These are phyloP conservation scores for Yamadazyma trypodendri DNA, from an alignment of 1,139 yeast species.

Conservation along the genomic window DNA sequence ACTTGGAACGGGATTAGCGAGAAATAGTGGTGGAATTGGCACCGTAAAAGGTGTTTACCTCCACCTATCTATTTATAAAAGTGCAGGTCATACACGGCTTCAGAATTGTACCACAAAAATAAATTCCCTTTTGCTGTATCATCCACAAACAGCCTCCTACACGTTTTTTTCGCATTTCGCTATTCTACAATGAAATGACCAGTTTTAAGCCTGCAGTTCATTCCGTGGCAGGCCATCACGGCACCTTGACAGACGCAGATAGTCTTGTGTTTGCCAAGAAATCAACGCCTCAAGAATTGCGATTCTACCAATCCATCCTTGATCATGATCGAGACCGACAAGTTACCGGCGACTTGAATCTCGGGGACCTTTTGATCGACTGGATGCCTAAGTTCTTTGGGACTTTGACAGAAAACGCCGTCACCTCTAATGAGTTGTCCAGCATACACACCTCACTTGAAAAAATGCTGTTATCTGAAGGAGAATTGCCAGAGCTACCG, in stretches of 20 bases:
- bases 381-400: slow-evolving; percentile 55
- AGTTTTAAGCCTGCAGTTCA: slow-evolving; percentile 17
- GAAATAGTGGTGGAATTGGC: not conserved
- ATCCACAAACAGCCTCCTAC: no score
- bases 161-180: no score
- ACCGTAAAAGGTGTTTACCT: no score
- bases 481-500: slow-evolving; percentile 6
- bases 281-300: slow-evolving; percentile 60
- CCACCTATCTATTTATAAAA: no score
- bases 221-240: slow-evolving; percentile 91
- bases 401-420: slow-evolving; percentile 31
- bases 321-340: slow-evolving; percentile 20
- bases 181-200: not conserved
- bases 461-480: slow-evolving; percentile 6
- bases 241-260: slow-evolving; percentile 62
- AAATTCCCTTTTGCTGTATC: no score
- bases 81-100: no score
- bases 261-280: slow-evolving; percentile 65
- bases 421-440: slow-evolving; percentile 2
- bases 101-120: no score
- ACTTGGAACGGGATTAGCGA: not conserved
- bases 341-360: slow-evolving; percentile 12
- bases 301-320: slow-evolving; percentile 52
- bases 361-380: slow-evolving; percentile 42
- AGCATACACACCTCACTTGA: slow-evolving; percentile 2